Base-by-base conservation (phyloP, 1,284 basidiomycete species). In the Leucoagaricus sp. region DNA sequence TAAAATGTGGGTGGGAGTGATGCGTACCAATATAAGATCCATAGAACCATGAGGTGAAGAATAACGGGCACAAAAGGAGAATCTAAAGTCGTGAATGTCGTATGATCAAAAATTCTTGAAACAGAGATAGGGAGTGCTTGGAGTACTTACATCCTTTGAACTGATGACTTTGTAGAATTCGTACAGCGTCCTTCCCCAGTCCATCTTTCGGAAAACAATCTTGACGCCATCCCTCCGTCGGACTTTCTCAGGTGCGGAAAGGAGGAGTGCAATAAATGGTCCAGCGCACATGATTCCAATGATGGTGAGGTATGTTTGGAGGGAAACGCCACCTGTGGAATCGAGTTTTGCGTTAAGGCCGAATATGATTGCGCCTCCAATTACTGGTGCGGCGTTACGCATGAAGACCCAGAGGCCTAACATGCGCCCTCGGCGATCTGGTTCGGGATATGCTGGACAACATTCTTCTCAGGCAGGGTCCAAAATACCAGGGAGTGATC, bases 211-310 rank as follows among this genome's bases (percentile, higher is more conserved):
- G 64, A 71, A 63, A 12, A 53, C 60, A 33, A 72, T 68, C 42
- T 63, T 66, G 13, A 65, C 62, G 23, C 70, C 70, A 56, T 71
- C 70, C 42, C 60, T 67, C 15, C 70, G 61, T 50, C 70, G 70
- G 6, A 72, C 70, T 33, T 70, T 68, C 38, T 66, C 63, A 7
- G 70, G 70, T 36, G 61, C 51, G 21, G 68, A 70, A n/a, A 72
- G 62, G 1, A 71, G 60, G 9, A 70, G 59, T 3, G 69, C 55
- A 45, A 72, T 65, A 58, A 72, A 71, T 2, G 70, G 70, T 13
- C 70, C 70, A 17, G 66, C 68, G 55, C 69, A 71, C 70, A 72
- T 71, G 29, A 72, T 71, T 2, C 68, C 69, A 44, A 72, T 72
- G 55, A 72, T 69, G 17, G 64, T 67, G 21, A 72, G 58, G 53